Evolutionary conservation across 2,329 filamentous ascomycete genomes (phyloP), one percentile per base, ranked within the genome.

Genomic region (Xylariaceae sp.): DNA sequence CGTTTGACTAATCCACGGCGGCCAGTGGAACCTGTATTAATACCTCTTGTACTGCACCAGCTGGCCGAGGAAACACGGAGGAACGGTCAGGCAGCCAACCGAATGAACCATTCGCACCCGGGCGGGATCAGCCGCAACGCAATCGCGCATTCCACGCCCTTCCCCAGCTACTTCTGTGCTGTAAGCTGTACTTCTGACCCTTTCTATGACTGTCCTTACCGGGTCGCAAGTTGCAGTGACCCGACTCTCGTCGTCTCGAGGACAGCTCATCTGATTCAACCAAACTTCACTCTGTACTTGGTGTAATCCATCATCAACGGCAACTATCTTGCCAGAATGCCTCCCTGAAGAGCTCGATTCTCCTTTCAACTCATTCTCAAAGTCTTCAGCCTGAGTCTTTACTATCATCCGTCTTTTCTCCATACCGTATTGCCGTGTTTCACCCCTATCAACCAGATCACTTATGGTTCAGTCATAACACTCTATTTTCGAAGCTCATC

Each of bases 71-170:
- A 31, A 48, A 47, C 51, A 45, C 53, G 48, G 19, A 51, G 49
- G 55, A 51, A 49, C 45, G 36, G 47, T 48, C 58, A 65, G 61
- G 60, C 61, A 65, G 57, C 59, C 59, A 56, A 61, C 51, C 53
- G 42, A 51, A 46, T 31, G 45, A 50, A 46, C 19, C 47, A 48
- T 42, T 45, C 48, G 31, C 40, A 50, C 16, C 10, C 34, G 13
- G 19, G 55, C 63, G 62, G 64, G 61, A 68, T 67, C 66, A 68
- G 65, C 65, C 66, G 65, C 66, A 66, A 59, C 59, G 49, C 59
- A 60, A 54, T 50, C 54, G 22, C 55, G 50, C 54, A 49, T 54
- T 59, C 49, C 49, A 50, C 50, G 34, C 49, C 50, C 50, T 56
- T 50, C 47, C 52, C 51, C 22, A 28, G 22, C 22, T 28, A 28